Percentiles rank a stretch among this genome's conserved stretches.
Conservation (phyloP, 2,329 filamentous ascomycete species). For the Apiospora malaysiana region DNA sequence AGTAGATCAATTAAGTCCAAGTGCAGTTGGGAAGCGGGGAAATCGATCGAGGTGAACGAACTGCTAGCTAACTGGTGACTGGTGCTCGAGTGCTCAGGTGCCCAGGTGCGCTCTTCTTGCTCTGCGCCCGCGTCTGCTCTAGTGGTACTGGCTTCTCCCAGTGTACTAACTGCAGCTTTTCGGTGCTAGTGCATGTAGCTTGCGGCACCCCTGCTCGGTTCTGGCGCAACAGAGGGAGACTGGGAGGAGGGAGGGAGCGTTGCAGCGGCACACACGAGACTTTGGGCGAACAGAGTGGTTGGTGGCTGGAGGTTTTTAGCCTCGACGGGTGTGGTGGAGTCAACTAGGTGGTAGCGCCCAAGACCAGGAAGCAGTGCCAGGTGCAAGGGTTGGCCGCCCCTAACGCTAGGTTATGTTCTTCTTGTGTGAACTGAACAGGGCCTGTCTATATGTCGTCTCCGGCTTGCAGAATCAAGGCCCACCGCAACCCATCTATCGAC, state of each 20-base stretch:
- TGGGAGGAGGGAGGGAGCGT: neutral
- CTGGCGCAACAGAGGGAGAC: slow-evolving; percentile 3
- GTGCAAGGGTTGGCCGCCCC: neutral
- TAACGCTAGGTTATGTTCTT: neutral
- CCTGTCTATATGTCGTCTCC: slow-evolving; percentile 6
- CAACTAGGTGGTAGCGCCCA: slow-evolving; percentile 4
- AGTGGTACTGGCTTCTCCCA: slow-evolving; percentile 14
- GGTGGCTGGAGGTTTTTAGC: slow-evolving; percentile 20
- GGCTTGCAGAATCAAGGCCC: slow-evolving; percentile 1
- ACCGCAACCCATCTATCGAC: neutral
- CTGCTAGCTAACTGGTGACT: neutral
- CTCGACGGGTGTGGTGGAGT: slow-evolving; percentile 20
- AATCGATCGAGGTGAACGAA: slow-evolving; percentile 19
- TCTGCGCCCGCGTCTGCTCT: neutral
- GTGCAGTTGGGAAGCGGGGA: slow-evolving; percentile 14
- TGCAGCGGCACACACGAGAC: slow-evolving; percentile 15
- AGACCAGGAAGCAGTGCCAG: neutral
- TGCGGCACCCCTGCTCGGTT: slow-evolving; percentile 1
- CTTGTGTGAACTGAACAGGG: slow-evolving; percentile 1
- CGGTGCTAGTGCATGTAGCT: slow-evolving; percentile 7
- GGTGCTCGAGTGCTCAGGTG: slow-evolving; percentile 11
- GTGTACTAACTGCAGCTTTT: slow-evolving; percentile 14
- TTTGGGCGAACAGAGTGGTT: slow-evolving; percentile 14
- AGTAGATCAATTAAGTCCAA: slow-evolving; percentile 18
- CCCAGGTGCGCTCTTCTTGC: slow-evolving; percentile 2